Conservation (phyloP, 2,329 filamentous ascomycete genomes). For the Allantophomopsis cytisporea region DNA sequence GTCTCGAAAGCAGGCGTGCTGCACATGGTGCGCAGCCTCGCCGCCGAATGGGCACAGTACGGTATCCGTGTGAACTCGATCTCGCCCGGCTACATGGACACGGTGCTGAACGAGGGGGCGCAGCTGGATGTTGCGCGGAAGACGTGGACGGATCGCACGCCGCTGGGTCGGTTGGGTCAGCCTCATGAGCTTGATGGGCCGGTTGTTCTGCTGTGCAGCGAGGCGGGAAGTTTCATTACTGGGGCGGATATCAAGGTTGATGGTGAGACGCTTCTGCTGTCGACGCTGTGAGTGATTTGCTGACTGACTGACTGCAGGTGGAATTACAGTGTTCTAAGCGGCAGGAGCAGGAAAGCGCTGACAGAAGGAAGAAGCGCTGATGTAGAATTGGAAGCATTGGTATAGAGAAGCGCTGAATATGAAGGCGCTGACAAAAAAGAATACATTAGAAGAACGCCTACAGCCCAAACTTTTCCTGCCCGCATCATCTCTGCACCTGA, state of each 20-base stretch:
- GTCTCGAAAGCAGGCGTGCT: slow-evolving; percentile 45
- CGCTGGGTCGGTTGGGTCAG: slow-evolving; percentile 46
- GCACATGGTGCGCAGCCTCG: slow-evolving; percentile 42
- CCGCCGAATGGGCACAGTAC: slow-evolving; percentile 44
- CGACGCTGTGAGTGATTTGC: no score
- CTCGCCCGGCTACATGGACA: slow-evolving; percentile 44
- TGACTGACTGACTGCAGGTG: no score
- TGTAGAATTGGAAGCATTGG: no score
- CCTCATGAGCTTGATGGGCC: slow-evolving; percentile 29
- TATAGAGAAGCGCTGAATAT: no score
- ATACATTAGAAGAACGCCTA: no score
- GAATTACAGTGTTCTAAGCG: no score
- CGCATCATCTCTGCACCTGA: no score
- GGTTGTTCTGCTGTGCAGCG: slow-evolving; percentile 29
- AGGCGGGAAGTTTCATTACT: slow-evolving; percentile 39
- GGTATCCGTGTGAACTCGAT: slow-evolving; percentile 52
- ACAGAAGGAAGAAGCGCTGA: no score
- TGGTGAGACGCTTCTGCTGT: slow-evolving; percentile 20
- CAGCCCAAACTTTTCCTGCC: no score
- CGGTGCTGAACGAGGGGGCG: slow-evolving; percentile 45
- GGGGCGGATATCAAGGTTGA: slow-evolving; percentile 38
- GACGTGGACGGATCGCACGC: slow-evolving; percentile 33
- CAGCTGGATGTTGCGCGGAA: slow-evolving; percentile 32
- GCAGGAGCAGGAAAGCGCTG: no score
- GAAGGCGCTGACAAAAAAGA: no score